Evolutionary conservation across 805 yeast species (phyloP).

Genomic region (Candida awuae): DNA sequence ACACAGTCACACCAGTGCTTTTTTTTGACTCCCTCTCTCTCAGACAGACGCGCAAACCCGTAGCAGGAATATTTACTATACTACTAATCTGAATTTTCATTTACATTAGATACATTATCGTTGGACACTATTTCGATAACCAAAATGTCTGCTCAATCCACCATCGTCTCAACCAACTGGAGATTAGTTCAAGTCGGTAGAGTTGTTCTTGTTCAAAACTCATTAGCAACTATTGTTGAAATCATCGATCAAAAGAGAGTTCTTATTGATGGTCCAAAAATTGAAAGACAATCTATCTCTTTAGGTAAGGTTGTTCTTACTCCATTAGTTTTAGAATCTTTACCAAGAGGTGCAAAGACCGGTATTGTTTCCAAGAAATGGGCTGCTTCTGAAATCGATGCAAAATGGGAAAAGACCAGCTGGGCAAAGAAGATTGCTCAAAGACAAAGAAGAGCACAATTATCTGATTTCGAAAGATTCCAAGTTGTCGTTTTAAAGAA

Average conservation of each 20-base stretch:
- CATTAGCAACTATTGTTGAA: slow-evolving; percentile 96
- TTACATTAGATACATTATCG: background rate
- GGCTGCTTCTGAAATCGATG: slow-evolving; percentile 80
- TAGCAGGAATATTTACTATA: no score
- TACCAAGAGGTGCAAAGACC: slow-evolving; percentile 95
- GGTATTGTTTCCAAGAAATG: slow-evolving; percentile 84
- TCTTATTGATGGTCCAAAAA: slow-evolving; percentile 94
- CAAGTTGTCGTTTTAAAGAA: slow-evolving; percentile 95
- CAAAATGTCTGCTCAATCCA: slow-evolving; percentile 41
- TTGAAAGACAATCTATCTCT: slow-evolving; percentile 86
- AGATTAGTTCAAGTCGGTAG: slow-evolving; percentile 99
- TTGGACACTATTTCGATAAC: background rate
- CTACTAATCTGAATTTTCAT: no score
- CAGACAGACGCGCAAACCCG: no score
- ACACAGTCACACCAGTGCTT: no score
- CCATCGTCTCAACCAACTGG: slow-evolving; percentile 96
- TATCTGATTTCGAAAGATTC: slow-evolving; percentile 98
- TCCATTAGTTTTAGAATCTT: slow-evolving; percentile 72
- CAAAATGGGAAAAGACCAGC: slow-evolving; percentile 86
- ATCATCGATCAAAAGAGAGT: slow-evolving; percentile 99
- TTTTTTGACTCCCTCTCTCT: no score
- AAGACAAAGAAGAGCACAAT: slow-evolving; percentile 86
- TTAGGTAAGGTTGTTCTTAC: slow-evolving; percentile 88
- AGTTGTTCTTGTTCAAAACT: slow-evolving; percentile 87
- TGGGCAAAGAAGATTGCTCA: slow-evolving; percentile 99